Evolutionary conservation across 306 rosid genomes (phyloP), one percentile per base, ranked within the genome.

Genomic region (Citrullus mucosospermus): DNA sequence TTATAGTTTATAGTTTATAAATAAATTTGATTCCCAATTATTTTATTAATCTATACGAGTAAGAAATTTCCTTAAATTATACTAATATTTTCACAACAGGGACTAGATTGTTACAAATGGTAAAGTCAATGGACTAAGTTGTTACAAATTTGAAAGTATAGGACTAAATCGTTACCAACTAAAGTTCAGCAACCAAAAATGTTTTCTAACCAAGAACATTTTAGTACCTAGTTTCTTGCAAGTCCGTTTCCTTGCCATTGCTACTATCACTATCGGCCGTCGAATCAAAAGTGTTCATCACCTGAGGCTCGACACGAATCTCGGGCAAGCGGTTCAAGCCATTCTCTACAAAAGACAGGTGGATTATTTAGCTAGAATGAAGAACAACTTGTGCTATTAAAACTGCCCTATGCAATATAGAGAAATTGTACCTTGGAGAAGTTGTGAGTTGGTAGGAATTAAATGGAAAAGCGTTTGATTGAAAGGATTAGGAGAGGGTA

Each of bases 401-500:
- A 39, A 39, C 16, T 38, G 2, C 20, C 14, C n/a, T 5, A 30
- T 30, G 70, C 36, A 55, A 75, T 4, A 36, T 82, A 75, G 78
- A 75, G n/a, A 36, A 17, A 15, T 34, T 34, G 63, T 54, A 75
- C 79, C 79, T 56, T 41, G 78, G 65, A 55, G 78, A 38, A 34
- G 17, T 67, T 95, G 96, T 28, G 88, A 61, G 87, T 80, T 71
- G 53, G 55, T 22, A 14, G 43, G 91, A 51, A 89, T 76, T 5
- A 93, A 83, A 65, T 91, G 81, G 61, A 80, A 82, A 59, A 84
- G 53, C 38, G 50, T 93, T 18, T 83, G 92, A 43, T 66, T 81
- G 78, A 87, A 93, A 17, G 88, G 77, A 12, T 76, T 90, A 2
- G 96, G 95, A 58, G 93, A 86, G 50, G 84, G 92, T 2, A 87